phyloP scores from a whole-genome alignment of 2,329 filamentous ascomycete genomes.

The Balansia obtecta region DNA sequence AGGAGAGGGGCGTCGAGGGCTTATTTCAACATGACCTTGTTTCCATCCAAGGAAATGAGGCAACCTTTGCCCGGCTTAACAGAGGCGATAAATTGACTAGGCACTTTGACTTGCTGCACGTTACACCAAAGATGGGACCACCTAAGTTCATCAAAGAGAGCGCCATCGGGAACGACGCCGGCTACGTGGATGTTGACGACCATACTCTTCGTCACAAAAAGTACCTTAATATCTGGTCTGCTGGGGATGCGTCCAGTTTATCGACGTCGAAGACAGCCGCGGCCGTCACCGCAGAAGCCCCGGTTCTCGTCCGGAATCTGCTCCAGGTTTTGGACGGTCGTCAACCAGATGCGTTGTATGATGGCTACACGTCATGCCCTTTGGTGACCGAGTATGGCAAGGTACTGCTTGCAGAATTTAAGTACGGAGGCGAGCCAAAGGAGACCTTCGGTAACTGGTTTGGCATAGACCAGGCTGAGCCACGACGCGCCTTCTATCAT shows the following conservation, averaged over 20 bases:
- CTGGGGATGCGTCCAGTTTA: conserved; percentile 45
- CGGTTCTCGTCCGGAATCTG: conserved; percentile 37
- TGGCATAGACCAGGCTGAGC: conserved; percentile 44
- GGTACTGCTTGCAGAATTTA: conserved; percentile 53
- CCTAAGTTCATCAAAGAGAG: conserved; percentile 42
- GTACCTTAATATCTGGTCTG: conserved; percentile 45
- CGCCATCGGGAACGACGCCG: conserved; percentile 38
- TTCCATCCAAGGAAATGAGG: conserved; percentile 38
- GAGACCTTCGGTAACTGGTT: conserved; percentile 45
- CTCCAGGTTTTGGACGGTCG: conserved; percentile 32
- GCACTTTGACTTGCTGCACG: conserved; percentile 43
- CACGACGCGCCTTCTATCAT: conserved; percentile 45
- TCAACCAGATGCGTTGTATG: conserved; percentile 30
- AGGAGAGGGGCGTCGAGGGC: conserved; percentile 42
- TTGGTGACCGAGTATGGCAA: conserved; percentile 45
- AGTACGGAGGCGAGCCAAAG: conserved; percentile 49
- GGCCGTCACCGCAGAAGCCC: conserved; percentile 38
- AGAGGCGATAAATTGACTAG: conserved; percentile 30
- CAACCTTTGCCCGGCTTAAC: conserved; percentile 33
- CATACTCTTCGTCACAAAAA: conserved; percentile 39
- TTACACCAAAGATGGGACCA: conserved; percentile 45
- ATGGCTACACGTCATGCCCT: conserved; percentile 45
- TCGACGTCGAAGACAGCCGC: conserved; percentile 46
- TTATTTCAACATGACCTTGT: conserved; percentile 46
- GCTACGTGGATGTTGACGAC: conserved; percentile 46